Base-by-base conservation (phyloP, 2,329 filamentous ascomycete genomes). In the Hypoxylon sp. region DNA sequence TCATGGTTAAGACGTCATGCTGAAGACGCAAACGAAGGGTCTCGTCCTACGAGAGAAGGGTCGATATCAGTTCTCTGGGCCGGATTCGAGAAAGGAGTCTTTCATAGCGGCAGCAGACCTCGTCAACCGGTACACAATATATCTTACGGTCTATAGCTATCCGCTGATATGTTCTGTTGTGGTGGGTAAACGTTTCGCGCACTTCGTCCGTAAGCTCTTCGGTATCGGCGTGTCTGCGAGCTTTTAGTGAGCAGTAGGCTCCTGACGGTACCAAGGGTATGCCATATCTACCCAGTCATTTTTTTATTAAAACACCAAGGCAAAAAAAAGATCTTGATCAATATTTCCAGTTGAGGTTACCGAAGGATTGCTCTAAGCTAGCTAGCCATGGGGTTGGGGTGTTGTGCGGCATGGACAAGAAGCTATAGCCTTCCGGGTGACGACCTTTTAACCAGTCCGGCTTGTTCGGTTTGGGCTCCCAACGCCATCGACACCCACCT, bases 91-190 rank as follows among this genome's bases (percentile, higher is more conserved):
- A 46, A 57, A 45, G 41, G 27, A 44, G 34, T 7, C 43, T 31
- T 40, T 31, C 35, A 36, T 36, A 50, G 56, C 30, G 35, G 35
- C 13, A 30, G 50, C 63, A 53, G 34, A 89, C 88, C 77, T 90
- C 86, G 65, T 91, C 88, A 49, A 88, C 76, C 6, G 88, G 88
- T 34, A 76, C 81, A 61, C 88, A 86, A 67, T 88, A 89, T 55
- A 83, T 79, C 25, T 75, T 76, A 60, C 87, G 83, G 20, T 84
- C 78, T 43, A 90, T 69, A 13, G 87, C 80, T 71, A 86, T 84
- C 64, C 79, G 78, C 60, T 91, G 88, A 67, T 84, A 91, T 35
- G 79, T 77, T 65, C 88, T 79, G 53, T 83, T 84, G 67, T 86
- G 76, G 59, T 86, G 74, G 11, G 76, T 74, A 51, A 87, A 71